phyloP scores from a whole-genome alignment of 2,329 filamentous ascomycete genomes.

The Fusarium sp. region DNA sequence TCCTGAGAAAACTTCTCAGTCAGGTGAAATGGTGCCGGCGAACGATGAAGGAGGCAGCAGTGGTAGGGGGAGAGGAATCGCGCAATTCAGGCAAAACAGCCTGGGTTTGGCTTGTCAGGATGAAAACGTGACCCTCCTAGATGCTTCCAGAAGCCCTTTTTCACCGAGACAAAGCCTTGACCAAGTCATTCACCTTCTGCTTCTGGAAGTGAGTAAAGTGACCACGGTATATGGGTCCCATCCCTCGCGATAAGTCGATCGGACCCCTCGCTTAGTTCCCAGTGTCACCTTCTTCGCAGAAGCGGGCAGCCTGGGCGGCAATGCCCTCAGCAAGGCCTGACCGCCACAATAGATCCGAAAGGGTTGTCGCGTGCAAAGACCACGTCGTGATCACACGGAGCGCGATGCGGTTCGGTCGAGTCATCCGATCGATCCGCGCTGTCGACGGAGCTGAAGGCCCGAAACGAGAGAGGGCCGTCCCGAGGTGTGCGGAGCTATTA shows the following conservation, averaged over 20 bases:
- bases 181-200: conserved; percentile 33
- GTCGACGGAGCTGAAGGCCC: conserved; percentile 24
- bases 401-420: conserved; percentile 26
- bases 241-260: conserved; percentile 1
- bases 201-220: conserved; percentile 31
- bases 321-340: conserved; percentile 1
- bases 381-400: conserved; percentile 14
- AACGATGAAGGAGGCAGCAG: neutral
- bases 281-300: conserved; percentile 3
- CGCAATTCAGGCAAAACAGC: conserved; percentile 2
- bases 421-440: conserved; percentile 25
- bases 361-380: conserved; percentile 30
- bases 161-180: conserved; percentile 6
- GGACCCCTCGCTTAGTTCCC: neutral
- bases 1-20: neutral
- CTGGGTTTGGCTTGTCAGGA: conserved; percentile 7
- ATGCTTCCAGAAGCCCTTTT: conserved; percentile 12
- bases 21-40: neutral
- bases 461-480: conserved; percentile 35
- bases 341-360: neutral
- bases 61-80: neutral
- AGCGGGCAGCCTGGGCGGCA: conserved; percentile 15
- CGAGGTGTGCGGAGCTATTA: conserved; percentile 34
- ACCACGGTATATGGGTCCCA: conserved; percentile 1
- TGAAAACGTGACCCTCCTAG: conserved; percentile 3